A percentile compares a stretch with the other conserved stretches of the same genome.
Evolutionary conservation across 805 yeast genomes (phyloP).

Genomic region (Martiniozyma abietophila): DNA sequence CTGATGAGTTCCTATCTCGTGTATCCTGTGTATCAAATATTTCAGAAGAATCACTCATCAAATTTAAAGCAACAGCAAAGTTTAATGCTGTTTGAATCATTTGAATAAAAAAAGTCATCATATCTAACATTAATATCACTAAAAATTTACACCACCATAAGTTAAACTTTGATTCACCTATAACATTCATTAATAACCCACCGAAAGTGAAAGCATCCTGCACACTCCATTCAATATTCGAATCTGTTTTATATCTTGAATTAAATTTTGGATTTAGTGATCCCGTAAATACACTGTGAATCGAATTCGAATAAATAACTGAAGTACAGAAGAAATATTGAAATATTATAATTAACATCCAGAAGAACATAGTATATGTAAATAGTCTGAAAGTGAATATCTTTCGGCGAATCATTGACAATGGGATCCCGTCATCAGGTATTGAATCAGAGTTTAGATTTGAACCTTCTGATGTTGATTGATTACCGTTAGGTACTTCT

Average conservation of each 20-base stretch:
- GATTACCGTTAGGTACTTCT: too few relatives aligned
- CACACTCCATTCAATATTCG: constrained; percentile 6
- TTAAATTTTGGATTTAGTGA: not conserved
- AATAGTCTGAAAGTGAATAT: constrained; percentile 26
- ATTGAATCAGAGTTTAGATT: too few relatives aligned
- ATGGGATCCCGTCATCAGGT: too few relatives aligned
- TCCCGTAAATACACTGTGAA: not conserved
- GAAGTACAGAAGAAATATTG: constrained; percentile 28
- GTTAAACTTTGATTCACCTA: constrained; percentile 33
- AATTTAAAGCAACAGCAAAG: constrained; percentile 22
- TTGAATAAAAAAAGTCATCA: constrained; percentile 24
- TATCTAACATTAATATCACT: constrained; percentile 25
- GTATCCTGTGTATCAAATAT: too few relatives aligned
- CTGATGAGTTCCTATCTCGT: too few relatives aligned
- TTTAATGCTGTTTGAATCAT: constrained; percentile 24
- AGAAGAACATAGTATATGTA: constrained; percentile 17
- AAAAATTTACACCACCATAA: constrained; percentile 21
- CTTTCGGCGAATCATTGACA: too few relatives aligned
- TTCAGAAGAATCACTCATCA: constrained; percentile 20
- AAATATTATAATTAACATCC: constrained; percentile 22
- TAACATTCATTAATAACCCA: constrained; percentile 31
- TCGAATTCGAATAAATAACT: not conserved
- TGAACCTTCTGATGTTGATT: too few relatives aligned
- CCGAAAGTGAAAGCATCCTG: constrained; percentile 27
- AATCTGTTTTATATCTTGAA: not conserved